A percentile compares a stretch with the other conserved stretches of the same genome.
phyloP scores from a whole-genome alignment of 305 asterid genomes.

The Fraxinus paxiana region DNA sequence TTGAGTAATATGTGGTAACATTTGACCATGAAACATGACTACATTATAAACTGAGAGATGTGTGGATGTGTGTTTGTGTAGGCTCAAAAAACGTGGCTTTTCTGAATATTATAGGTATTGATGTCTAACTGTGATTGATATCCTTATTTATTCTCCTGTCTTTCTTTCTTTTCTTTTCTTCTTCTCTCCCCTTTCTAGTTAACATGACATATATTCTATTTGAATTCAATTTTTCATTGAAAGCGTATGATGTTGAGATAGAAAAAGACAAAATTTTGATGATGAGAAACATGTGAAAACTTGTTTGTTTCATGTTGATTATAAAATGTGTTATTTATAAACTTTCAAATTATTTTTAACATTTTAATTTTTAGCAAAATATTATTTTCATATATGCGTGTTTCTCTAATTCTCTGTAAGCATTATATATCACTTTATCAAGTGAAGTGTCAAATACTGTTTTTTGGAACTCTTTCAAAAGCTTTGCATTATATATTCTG shows the following conservation, averaged over 20 bases:
- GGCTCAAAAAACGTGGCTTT: neutral
- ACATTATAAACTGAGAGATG: neutral
- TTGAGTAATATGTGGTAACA: neutral
- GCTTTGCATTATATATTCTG: neutral
- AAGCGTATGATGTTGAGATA: neutral
- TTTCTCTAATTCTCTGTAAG: neutral
- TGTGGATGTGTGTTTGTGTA: neutral
- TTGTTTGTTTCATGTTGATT: neutral
- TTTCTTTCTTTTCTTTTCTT: neutral
- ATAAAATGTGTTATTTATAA: neutral
- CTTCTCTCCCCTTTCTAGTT: neutral
- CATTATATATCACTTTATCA: neutral
- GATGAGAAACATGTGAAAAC: neutral
- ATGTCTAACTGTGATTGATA: neutral
- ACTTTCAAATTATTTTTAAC: neutral
- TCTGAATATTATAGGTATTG: neutral
- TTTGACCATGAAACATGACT: neutral
- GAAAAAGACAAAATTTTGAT: neutral
- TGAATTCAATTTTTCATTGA: neutral
- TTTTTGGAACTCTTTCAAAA: neutral
- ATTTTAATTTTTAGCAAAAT: neutral
- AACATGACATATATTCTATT: neutral
- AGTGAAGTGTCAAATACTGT: neutral
- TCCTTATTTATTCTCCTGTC: neutral
- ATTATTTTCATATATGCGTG: neutral